Conservation (phyloP, 768 basidiomycete species). For the Auriscalpium vulgare region DNA sequence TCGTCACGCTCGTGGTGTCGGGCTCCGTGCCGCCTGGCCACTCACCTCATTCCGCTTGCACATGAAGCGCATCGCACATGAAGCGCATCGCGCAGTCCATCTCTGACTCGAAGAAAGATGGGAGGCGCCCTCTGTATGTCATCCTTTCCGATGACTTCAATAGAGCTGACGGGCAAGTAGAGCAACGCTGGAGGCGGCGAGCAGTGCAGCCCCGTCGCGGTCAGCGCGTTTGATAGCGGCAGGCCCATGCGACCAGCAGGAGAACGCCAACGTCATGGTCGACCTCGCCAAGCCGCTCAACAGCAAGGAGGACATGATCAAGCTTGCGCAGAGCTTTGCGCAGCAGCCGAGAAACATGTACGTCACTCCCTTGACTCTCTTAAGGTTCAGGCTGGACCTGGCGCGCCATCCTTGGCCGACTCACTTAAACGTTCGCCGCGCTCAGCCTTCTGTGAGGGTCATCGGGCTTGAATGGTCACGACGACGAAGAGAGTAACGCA, state of each 20-base stretch:
- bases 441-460: too few relatives aligned
- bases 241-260: constrained; percentile 33
- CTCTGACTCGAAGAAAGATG: constrained; percentile 31
- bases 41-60: constrained; percentile 26
- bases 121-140: constrained; percentile 41
- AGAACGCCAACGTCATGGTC: constrained; percentile 42
- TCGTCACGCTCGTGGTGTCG: constrained; percentile 27
- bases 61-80: constrained; percentile 31
- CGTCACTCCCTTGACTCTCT: constrained; percentile 12
- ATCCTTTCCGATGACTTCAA: background rate
- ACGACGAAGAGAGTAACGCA: too few relatives aligned
- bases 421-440: too few relatives aligned
- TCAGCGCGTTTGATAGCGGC: constrained; percentile 44
- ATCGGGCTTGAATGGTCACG: too few relatives aligned
- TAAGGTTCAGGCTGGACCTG: background rate
- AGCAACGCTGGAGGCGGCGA: constrained; percentile 44
- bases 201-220: constrained; percentile 49
- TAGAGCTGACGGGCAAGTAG: constrained; percentile 22
- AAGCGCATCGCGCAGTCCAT: constrained; percentile 44
- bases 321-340: constrained; percentile 41
- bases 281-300: constrained; percentile 39
- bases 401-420: constrained; percentile 23
- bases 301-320: constrained; percentile 40
- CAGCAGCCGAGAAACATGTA: constrained; percentile 52
- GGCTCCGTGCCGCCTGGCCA: constrained; percentile 15